Evolutionary conservation across 768 basidiomycete genomes (phyloP), one percentile per base, ranked within the genome.

Genomic region (Termitomyces sp.): DNA sequence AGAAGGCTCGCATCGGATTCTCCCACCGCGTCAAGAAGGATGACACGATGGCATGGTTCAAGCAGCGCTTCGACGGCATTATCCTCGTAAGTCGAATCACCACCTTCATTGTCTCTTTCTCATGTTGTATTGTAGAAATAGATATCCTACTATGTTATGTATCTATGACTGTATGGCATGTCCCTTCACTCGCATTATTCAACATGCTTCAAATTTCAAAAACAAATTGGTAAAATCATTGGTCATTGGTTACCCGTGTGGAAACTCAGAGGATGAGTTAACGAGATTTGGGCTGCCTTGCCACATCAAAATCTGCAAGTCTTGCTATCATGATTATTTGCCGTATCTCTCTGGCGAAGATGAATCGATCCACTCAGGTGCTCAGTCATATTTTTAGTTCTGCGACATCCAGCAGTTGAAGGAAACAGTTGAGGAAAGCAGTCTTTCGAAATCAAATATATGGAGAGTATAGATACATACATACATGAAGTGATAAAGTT

Each of bases 21-120:
- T 72, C 78, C 57, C 96, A 99, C 81, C 86, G 87, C 60, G 89
- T 98, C 66, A 91, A 85, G 83, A 95, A 91, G 83, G 95, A 98
- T 71, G 94, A 98, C 69, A 93, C 93, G 62, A 88, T 93, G 89
- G 79, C 88, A 63, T 98, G 96, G 96, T 98, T 95, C 93, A 98
- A 98, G 86, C 92, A 95, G 79, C 84, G 95, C 69, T 98, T 96
- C 83, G 95, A 98, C 74, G 95, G 94, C 79, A 95, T 96, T 74
- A 95, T 98, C 79, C 76, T 93, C 74, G 91, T 93, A 69, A 64
- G 89, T 79, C 39, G 13, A 55, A 52, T 50, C 16, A 24, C 20
- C 26, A 30, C 36, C 61, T 33, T 60, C 33, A 5, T 48, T n/a
- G 30, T 53, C 13, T n/a, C 20, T 13, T 53, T 36, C 57, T 45